Percentiles rank a stretch among this genome's conserved stretches.
Evolutionary conservation across 805 yeast species (phyloP).

Genomic region (Maudiozyma turicensis): DNA sequence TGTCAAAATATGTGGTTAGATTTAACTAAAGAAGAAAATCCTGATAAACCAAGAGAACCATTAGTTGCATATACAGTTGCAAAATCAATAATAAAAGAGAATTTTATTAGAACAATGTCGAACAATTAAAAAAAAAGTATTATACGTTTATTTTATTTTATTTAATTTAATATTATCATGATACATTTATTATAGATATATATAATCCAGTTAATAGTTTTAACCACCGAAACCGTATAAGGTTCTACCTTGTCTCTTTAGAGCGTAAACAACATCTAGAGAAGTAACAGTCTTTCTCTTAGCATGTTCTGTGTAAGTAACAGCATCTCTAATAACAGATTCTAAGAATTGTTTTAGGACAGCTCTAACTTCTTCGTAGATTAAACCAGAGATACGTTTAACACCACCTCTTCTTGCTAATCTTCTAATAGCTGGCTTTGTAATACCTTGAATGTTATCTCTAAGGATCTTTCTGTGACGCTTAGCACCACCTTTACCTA

Average conservation of each 20-base stretch:
- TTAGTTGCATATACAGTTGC: constrained; percentile 1
- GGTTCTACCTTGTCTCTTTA: constrained; percentile 99
- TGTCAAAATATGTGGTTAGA: constrained; percentile 47
- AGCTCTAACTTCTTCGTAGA: constrained; percentile 97
- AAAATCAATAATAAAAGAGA: background rate
- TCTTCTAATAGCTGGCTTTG: constrained; percentile 99
- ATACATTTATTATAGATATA: background rate
- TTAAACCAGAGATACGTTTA: constrained; percentile 97
- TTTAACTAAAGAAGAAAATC: constrained; percentile 3
- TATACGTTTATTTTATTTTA: background rate
- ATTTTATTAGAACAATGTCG: constrained; percentile 1
- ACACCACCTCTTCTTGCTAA: constrained; percentile 99
- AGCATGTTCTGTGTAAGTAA: constrained; percentile 99
- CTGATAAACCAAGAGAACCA: constrained; percentile 2
- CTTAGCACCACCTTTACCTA: constrained; percentile 99
- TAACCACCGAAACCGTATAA: constrained; percentile 99
- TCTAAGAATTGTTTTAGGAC: constrained; percentile 93
- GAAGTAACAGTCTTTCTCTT: constrained; percentile 99
- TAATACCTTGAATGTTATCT: constrained; percentile 99
- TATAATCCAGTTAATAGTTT: constrained; percentile 12
- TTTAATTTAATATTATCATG: background rate
- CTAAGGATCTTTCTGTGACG: constrained; percentile 99
- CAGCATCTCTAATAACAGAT: constrained; percentile 97
- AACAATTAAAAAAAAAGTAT: background rate
- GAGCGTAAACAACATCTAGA: constrained; percentile 95